Conservation (phyloP, 1,284 basidiomycete species). For the Cutaneotrichosporon cutaneum region DNA sequence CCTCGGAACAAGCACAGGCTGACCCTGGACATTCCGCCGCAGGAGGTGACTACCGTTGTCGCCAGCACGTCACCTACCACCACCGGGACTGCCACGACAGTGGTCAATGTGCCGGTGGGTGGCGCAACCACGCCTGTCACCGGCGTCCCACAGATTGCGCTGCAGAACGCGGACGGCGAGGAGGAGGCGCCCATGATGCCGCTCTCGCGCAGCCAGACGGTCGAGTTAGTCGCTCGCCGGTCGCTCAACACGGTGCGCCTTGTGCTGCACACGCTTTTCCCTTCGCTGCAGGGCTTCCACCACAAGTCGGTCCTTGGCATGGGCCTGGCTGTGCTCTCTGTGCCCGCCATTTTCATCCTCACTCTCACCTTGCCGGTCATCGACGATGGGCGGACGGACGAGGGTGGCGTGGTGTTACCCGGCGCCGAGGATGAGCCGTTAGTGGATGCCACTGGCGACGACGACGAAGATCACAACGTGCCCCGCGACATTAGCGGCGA, state of each 20-base stretch:
- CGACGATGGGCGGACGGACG: conserved; percentile 51
- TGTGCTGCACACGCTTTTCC: conserved; percentile 62
- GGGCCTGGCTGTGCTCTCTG: conserved; percentile 74
- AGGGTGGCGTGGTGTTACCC: conserved; percentile 40
- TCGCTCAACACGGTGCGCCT: not conserved
- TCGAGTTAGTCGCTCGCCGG: not conserved
- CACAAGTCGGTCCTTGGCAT: conserved; percentile 71
- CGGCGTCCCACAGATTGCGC: not conserved
- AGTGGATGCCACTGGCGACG: conserved; percentile 35
- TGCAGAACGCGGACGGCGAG: not conserved
- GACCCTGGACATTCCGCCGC: not conserved
- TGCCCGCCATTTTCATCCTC: conserved; percentile 79
- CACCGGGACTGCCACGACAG: not conserved
- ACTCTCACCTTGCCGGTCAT: conserved; percentile 91
- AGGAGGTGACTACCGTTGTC: not conserved
- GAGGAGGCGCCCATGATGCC: conserved; percentile 4
- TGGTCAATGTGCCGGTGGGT: not conserved
- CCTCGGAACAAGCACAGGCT: not conserved
- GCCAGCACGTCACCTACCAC: not conserved
- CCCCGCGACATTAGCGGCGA: conserved; percentile 35
- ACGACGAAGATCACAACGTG: conserved; percentile 28
- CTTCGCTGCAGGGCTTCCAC: conserved; percentile 74
- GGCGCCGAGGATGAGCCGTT: conserved; percentile 38
- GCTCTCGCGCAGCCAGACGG: conserved; percentile 1
- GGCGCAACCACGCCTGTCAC: not conserved